Evolutionary conservation across 1,284 basidiomycete genomes (phyloP), one percentile per base, ranked within the genome.

Genomic region (Boletus mariae): DNA sequence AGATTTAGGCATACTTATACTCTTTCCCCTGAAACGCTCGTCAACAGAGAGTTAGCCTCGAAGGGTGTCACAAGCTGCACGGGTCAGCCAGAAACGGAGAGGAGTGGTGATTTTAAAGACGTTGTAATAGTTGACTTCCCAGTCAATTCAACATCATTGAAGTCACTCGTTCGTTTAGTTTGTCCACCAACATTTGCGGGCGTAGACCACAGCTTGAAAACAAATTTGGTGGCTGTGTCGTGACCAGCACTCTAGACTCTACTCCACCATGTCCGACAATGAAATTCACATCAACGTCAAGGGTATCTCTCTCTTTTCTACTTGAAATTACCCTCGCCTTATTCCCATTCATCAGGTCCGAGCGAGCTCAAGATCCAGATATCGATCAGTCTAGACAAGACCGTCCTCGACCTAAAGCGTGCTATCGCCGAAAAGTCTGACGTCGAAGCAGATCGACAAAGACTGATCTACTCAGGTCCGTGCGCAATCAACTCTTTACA

Each of bases 361-460:
- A 90, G 83, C 66, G 92, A 95, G 73, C 79, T 94, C 70, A 95
- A 95, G 76, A 81, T 96, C 28, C 84, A 90, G 65, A 88, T 96
- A 59, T 77, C 83, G 20, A 94, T 95, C 64, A 72, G 78, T 41
- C 80, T 83, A 9, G 84, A 86, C 72, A 90, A 90, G 75, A 88
- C 85, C 0, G 91, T 95, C 37, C 73, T 79, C 45, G 92, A 96
- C 57, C 83, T 96, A 64, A 95, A 96, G 76, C 79, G 86, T 59
- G 84, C 86, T 32, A 91, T 96, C 71, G 85, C 91, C 5, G 83
- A 78, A 44, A 84, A 90, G 75, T 86, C 87, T 9, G 85, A 93
- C 62, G 90, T 94, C n/a, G 82, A 87, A 59, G 88, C 90, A 29
- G 90, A 90, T 50, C 75, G 90, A 50, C 92, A 94, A 69, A 74